Conservation (phyloP, 176 grass and related monocot genomes). For the Zoysia japonica region DNA sequence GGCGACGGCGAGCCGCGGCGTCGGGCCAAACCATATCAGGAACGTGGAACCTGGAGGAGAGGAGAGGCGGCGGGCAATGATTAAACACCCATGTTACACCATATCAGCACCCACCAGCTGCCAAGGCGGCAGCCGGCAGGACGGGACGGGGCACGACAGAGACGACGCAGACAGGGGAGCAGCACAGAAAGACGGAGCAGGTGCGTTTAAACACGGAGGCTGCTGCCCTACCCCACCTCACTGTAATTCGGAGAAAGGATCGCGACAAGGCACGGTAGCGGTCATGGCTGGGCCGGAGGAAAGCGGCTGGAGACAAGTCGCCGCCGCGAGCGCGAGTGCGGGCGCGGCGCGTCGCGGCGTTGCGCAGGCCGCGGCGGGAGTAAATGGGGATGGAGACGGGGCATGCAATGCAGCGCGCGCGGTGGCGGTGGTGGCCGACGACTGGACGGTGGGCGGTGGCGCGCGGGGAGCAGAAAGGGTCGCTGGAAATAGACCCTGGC, state of each 20-base stretch:
- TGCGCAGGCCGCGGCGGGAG: not conserved
- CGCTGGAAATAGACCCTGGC: constrained; percentile 39
- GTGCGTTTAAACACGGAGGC: too few relatives aligned
- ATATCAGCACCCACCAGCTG: constrained; percentile 45
- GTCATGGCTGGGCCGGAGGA: constrained; percentile 11
- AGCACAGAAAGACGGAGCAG: too few relatives aligned
- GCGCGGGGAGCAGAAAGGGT: constrained; percentile 42
- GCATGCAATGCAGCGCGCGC: not conserved
- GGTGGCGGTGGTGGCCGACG: not conserved
- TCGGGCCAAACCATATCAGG: constrained; percentile 89
- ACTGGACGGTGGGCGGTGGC: not conserved
- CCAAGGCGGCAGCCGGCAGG: constrained; percentile 26
- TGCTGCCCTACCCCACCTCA: too few relatives aligned
- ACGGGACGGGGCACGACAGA: constrained; percentile 1
- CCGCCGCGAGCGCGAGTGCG: too few relatives aligned
- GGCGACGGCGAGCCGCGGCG: constrained; percentile 74
- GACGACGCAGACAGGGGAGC: not conserved
- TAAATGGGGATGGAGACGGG: constrained; percentile 29
- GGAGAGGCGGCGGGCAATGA: constrained; percentile 36
- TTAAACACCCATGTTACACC: constrained; percentile 5
- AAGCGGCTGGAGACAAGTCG: not conserved
- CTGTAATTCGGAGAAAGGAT: not conserved
- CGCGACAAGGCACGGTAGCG: not conserved
- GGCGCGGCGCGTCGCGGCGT: too few relatives aligned
- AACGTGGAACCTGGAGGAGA: constrained; percentile 70